phyloP scores from a whole-genome alignment of 306 rosid species.

The Vigna hirtella region DNA sequence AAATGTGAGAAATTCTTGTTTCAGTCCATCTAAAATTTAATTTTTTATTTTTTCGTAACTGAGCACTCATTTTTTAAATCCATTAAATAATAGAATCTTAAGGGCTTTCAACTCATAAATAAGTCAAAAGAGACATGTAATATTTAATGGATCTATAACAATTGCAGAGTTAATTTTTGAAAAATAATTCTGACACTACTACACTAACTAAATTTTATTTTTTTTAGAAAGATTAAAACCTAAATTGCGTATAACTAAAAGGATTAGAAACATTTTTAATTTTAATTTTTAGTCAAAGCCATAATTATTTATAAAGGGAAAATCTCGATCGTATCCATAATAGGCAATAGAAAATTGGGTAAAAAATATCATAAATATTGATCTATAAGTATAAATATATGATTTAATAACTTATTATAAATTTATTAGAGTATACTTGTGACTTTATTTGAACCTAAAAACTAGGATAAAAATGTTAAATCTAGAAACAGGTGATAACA shows the following conservation, averaged over 20 bases:
- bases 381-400: not conserved
- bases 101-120: not conserved
- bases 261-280: not conserved
- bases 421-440: not conserved
- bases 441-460: not conserved
- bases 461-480: not conserved
- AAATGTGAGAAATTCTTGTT: not conserved
- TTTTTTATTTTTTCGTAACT: not conserved
- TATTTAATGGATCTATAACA: not conserved
- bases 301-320: not conserved
- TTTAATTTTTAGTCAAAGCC: not conserved
- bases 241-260: not conserved
- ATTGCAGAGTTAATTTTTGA: not conserved
- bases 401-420: not conserved
- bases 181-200: not conserved
- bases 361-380: not conserved
- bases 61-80: not conserved
- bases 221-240: not conserved
- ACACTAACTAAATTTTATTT: not conserved
- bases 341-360: not conserved
- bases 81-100: not conserved
- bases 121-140: not conserved
- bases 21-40: not conserved
- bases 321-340: not conserved
- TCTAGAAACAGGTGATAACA: not conserved